Base-by-base conservation (phyloP, 75 land plant species). In the Pinus albicaulis region DNA sequence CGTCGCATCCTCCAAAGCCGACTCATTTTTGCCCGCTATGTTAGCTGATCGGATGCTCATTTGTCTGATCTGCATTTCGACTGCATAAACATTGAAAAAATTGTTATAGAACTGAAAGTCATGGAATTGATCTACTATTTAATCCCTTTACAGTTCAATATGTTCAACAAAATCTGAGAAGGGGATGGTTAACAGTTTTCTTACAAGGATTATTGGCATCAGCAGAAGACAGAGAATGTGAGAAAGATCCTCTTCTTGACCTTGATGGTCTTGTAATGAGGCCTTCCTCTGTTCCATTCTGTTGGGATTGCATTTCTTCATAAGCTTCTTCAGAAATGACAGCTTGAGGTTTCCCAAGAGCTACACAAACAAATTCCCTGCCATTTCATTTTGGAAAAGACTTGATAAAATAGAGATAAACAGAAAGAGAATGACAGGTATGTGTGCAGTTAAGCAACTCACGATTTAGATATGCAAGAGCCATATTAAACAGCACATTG, bases 331-430 rank as follows among this genome's bases (percentile, higher is more conserved):
- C 86, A 55, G 98, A 89, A 44, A 92, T 80, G 34, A 87, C 74
- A 64, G 91, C 87, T 80, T 90, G 95, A 44, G 85, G 88, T 59
- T 86, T 90, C 44, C 91, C 91, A 56, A 83, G 72, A 52, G 98
- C 98, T 94, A 59, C 10, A 23, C 3, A 59, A 59, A 59, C 25
- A 59, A 22, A 59, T 23, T 11, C 26, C 61, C 7, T 19, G n/a
- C n/a, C 22, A 58, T 58, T 58, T 58, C 59, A 58, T 59, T 2
- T 44, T 44, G 10, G 24, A 59, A 59, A 23, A 22, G 48, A 44
- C 7, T 44, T 7, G 25, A 59, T 59, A 60, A 55, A 65, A 31
- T 15, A 56, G 24, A 65, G 34, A 55, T 4, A 19, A 34, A 55
- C 44, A 20, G 3, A 79, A 52, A 65, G 55, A 73, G 16, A 20